Percentiles rank a stretch among this genome's conserved stretches.
Evolutionary conservation across 345 rosid species (phyloP).

Genomic region (Limnanthes douglasii): DNA sequence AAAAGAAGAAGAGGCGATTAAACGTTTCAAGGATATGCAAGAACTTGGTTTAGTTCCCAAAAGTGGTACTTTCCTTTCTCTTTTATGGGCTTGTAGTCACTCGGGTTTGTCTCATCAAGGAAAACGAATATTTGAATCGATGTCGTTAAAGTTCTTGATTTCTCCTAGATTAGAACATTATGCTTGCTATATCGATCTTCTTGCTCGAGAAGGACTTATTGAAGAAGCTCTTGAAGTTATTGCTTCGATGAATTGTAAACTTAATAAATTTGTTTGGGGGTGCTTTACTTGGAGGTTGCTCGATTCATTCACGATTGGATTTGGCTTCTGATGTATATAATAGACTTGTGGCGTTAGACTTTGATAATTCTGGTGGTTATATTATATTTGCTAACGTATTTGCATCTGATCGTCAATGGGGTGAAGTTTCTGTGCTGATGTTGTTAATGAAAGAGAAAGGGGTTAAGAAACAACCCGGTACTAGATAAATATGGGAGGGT

Average conservation of each 20-base stretch:
- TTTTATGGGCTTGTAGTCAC: conserved; percentile 31
- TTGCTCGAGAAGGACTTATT: conserved; percentile 21
- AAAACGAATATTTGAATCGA: conserved; percentile 10
- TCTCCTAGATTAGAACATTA: conserved; percentile 23
- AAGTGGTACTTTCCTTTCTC: no score
- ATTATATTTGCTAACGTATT: no score
- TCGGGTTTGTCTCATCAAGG: conserved; percentile 20
- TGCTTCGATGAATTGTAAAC: conserved; percentile 23
- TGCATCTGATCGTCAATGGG: conserved; percentile 21
- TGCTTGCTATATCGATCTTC: conserved; percentile 30
- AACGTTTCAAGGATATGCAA: no score
- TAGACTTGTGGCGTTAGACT: no score
- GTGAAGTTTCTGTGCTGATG: conserved; percentile 17
- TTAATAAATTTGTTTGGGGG: conserved; percentile 34
- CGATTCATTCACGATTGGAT: conserved; percentile 21
- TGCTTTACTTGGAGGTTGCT: no score
- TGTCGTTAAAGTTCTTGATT: conserved; percentile 6
- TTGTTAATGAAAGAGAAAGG: conserved; percentile 24
- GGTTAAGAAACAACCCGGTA: conserved; percentile 33
- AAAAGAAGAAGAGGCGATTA: conserved; percentile 17
- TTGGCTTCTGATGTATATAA: no score
- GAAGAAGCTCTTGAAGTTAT: conserved; percentile 23
- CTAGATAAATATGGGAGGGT: conserved; percentile 21
- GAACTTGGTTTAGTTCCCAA: no score
- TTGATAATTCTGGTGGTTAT: conserved; percentile 25